Evolutionary conservation across 148 eudicot genomes (phyloP).

Genomic region (Cornus controversa): DNA sequence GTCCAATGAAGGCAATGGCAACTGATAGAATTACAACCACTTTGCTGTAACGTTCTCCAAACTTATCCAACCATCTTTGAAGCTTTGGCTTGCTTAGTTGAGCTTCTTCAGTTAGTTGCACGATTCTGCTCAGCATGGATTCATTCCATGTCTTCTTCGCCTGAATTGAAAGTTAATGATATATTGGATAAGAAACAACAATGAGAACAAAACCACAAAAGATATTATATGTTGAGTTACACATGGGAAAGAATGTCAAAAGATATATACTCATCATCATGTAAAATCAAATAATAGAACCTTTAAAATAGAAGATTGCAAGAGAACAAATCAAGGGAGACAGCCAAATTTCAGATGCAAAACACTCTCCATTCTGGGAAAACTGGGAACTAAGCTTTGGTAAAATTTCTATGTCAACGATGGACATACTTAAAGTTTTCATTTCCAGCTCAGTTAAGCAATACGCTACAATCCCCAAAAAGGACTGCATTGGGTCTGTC

Average conservation of each 20-base stretch:
- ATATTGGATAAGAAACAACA: slow-evolving; percentile 10
- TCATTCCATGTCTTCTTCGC: slow-evolving; percentile 90
- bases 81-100: slow-evolving; percentile 87
- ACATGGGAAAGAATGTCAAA: not conserved
- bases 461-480: too few species aligned
- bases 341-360: not conserved
- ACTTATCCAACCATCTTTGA: slow-evolving; percentile 95
- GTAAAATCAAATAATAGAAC: not conserved
- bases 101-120: slow-evolving; percentile 93
- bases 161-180: slow-evolving; percentile 38
- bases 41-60: slow-evolving; percentile 88
- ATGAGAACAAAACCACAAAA: not conserved
- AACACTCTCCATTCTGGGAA: not conserved
- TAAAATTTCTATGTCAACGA: too few species aligned
- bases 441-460: too few species aligned
- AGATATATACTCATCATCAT: not conserved
- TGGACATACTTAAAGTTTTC: too few species aligned
- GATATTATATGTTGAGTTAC: not conserved
- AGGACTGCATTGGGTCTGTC: too few species aligned
- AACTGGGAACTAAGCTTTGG: not conserved
- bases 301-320: not conserved
- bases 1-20: slow-evolving; percentile 84
- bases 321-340: not conserved
- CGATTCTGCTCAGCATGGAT: slow-evolving; percentile 84
- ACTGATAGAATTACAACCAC: slow-evolving; percentile 77